These are phyloP conservation scores for Kodamaea restingae DNA, from an alignment of 805 yeast species.

Conservation along the genomic window DNA sequence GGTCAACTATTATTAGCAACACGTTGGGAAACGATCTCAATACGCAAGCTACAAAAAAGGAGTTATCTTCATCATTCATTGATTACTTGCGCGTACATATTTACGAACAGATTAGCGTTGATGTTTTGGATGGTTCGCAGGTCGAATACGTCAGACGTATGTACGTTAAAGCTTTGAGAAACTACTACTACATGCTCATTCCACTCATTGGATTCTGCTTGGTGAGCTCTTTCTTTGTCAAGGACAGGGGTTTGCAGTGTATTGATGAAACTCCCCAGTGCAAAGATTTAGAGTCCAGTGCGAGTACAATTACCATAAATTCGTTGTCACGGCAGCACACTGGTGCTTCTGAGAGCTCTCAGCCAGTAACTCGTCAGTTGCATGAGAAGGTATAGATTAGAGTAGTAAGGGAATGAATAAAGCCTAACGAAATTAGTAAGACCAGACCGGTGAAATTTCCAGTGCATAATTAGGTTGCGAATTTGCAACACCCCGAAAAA, in stretches of 20 bases:
- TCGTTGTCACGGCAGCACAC: not conserved
- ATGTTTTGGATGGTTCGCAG: conserved; percentile 19
- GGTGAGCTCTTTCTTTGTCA: conserved; percentile 25
- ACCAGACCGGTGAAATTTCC: too few species aligned
- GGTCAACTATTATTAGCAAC: conserved; percentile 37
- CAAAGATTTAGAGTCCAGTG: conserved; percentile 10
- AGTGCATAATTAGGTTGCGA: too few species aligned
- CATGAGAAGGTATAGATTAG: not conserved
- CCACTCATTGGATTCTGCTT: conserved; percentile 22
- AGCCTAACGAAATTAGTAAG: too few species aligned
- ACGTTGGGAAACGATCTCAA: conserved; percentile 24
- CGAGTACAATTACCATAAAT: conserved; percentile 4
- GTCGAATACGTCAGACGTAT: conserved; percentile 12
- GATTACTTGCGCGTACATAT: conserved; percentile 16
- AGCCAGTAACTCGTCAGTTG: not conserved
- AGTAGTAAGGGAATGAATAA: not conserved
- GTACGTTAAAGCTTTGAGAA: conserved; percentile 19
- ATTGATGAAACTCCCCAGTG: conserved; percentile 24
- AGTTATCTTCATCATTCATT: conserved; percentile 15
- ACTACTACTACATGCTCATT: conserved; percentile 20
- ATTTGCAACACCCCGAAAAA: too few species aligned
- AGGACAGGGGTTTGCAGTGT: conserved; percentile 37
- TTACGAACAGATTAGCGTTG: conserved; percentile 24
- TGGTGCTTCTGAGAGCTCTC: not conserved
- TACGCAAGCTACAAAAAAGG: conserved; percentile 1